phyloP scores from a whole-genome alignment of 2,329 filamentous ascomycete genomes.

The Aspergillus viridinutans region DNA sequence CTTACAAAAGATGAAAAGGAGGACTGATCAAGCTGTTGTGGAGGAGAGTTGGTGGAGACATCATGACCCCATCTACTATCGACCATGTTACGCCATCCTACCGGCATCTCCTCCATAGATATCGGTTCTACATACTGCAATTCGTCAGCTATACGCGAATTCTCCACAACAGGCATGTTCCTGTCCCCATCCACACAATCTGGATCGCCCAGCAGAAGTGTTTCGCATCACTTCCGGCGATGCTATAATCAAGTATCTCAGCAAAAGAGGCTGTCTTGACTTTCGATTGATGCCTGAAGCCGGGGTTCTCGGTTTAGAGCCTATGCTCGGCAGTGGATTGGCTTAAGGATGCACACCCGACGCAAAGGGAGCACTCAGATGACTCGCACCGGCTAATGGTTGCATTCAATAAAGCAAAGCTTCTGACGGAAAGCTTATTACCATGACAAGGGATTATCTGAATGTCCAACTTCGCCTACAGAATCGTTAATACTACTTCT shows the following conservation, averaged over 20 bases:
- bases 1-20: slow-evolving; percentile 25
- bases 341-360: neutral
- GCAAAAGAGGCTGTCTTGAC: neutral
- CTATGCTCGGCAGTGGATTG: neutral
- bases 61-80: neutral
- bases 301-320: neutral
- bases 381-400: neutral
- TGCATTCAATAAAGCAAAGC: neutral
- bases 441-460: neutral
- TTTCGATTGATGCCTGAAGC: neutral
- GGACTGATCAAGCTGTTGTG: slow-evolving; percentile 1
- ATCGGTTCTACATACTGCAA: neutral
- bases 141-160: neutral
- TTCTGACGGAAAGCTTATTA: neutral
- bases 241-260: neutral
- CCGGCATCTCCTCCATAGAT: neutral
- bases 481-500: neutral
- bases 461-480: neutral
- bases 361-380: neutral
- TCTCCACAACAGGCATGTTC: neutral
- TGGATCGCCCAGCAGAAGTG: neutral
- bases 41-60: slow-evolving; percentile 1
- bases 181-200: neutral
- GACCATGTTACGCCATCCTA: neutral
- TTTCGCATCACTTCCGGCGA: neutral